These are phyloP conservation scores for Leccinum subrobustum DNA, from an alignment of 1,284 basidiomycete species.

Conservation along the genomic window DNA sequence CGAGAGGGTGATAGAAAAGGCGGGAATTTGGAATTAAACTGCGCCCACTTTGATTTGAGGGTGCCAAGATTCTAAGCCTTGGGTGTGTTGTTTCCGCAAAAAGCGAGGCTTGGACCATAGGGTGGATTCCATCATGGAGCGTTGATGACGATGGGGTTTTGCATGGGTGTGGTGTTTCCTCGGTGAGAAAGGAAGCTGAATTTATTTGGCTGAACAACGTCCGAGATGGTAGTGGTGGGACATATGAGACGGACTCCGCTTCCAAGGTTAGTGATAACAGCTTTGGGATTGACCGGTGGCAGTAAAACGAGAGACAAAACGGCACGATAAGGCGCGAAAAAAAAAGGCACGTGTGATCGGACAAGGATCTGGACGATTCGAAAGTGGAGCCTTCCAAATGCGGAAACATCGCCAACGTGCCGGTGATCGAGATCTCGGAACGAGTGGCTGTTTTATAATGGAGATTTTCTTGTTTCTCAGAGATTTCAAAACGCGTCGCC, in stretches of 20 bases:
- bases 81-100: neutral
- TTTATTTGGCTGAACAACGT: neutral
- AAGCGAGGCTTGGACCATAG: neutral
- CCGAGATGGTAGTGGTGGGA: neutral
- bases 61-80: neutral
- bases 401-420: slow-evolving; percentile 6
- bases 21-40: neutral
- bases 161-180: neutral
- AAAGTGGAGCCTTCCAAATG: slow-evolving; percentile 24
- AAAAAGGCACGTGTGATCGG: slow-evolving; percentile 22
- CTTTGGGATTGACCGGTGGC: neutral
- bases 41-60: neutral
- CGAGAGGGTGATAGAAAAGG: neutral
- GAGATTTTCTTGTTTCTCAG: neutral
- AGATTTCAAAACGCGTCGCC: neutral
- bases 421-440: slow-evolving; percentile 29
- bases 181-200: neutral
- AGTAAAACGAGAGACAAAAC: neutral
- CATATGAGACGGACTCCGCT: neutral
- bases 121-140: neutral
- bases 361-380: slow-evolving; percentile 22
- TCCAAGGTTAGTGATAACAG: neutral
- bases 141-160: neutral
- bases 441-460: slow-evolving; percentile 5
- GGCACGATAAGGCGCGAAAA: slow-evolving; percentile 13